Evolutionary conservation across 805 yeast genomes (phyloP), one percentile per base, ranked within the genome.

Genomic region (Wickerhamomyces canadensis): DNA sequence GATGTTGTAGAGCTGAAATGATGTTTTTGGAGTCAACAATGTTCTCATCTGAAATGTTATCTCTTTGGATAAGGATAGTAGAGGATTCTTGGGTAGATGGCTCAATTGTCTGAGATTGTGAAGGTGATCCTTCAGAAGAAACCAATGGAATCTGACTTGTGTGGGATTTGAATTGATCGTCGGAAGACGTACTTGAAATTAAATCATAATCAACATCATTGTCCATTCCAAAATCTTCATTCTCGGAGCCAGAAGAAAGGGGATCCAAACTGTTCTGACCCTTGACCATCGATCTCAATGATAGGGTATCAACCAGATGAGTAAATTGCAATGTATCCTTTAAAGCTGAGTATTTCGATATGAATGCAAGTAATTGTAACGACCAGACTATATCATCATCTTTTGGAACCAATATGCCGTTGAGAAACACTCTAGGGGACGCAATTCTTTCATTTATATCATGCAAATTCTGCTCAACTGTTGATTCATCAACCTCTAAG

Each of bases 331-430:
- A 65, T 33, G 70, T 70, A 27, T 78, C 80, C 51, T 89, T 84
- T 57, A 89, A 65, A 43, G 77, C 73, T 0, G 96, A 80, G 53
- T 93, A 91, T 60, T 91, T 91, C 5, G 97, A 88, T 29, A 89
- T 85, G 59, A 88, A 91, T 12, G 98, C 98, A 35, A 93, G 61
- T 16, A 93, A 69, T 59, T 91, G 98, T 37, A 91, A 66, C 4
- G 95, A 83, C 96, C 96, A 88, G 26, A 87, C 80, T 14, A 91
- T 85, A 55, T 91, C 98, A 56, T 91, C 97, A 45, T 85, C 95
- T 39, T 86, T 74, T 2, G 97, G 97, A 6, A 88, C 73, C n/a
- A 89, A 70, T 17, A 80, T 77, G 2, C 95, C 95, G 29, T 82
- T 62, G 33, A 67, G 59, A 49, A 79, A 79, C 18, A 61, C 60